Base-by-base conservation (phyloP, 129 eudicot genomes). In the Centaurea solstitialis region DNA sequence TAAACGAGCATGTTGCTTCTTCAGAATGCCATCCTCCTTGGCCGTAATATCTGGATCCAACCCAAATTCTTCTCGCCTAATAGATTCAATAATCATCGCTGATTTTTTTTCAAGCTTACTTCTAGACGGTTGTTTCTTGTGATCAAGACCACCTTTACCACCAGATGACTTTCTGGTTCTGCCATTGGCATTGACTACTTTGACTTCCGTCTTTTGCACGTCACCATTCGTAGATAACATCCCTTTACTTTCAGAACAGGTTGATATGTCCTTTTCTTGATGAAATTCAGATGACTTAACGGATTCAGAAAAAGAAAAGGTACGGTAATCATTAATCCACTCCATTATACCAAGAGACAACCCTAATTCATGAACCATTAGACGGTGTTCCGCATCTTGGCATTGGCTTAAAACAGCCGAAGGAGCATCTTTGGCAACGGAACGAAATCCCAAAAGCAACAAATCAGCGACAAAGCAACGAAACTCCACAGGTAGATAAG, bases 11-110 rank as follows among this genome's bases (percentile, higher is more conserved):
- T 93, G 94, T 83, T 95, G 99, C 84, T 95, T 95, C 90, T 85
- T 87, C 81, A 95, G 80, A 76, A 95, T 83, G 77, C 53, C 73
- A 80, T 83, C 91, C 66, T 93, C 98, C 20, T 71, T 20, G 41
- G 77, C 89, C 17, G 93, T 82, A 13, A 89, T 80, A 83, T 81
- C 70, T 47, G 92, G 85, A 86, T 90, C 94, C 53, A 95, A 84
- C 79, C 99, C 99, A 81, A 95, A 95, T 85, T 95, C 99, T 80
- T 95, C 98, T 40, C 89, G 84, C 87, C 97, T 87, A 81, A 95
- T 93, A 75, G 93, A 80, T 86, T 93, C 97, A 76, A 95, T 80
- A 77, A 95, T 80, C 68, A 75, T 81, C 70, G 81, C 76, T 3
- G 97, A 82, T 53, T 87, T 84, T 26, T 61, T 64, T 66, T 82